Percentiles rank a stretch among this genome's conserved stretches.
Conservation (phyloP, 257 asterid species). For the Scutellaria barbata region DNA sequence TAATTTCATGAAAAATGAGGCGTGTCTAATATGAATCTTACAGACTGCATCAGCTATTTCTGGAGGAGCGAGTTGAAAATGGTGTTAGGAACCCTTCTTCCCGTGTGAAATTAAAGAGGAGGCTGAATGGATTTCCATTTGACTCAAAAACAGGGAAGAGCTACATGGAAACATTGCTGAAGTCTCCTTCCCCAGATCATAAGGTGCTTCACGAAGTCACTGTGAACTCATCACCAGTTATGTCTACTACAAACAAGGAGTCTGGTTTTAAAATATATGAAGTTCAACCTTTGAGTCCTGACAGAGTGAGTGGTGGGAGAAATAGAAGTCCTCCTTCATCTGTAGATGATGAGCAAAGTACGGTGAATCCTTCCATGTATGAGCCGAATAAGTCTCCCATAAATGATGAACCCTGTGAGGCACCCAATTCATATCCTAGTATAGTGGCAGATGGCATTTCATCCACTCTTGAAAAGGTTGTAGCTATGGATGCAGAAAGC, state of each 20-base stretch:
- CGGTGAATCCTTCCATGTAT: constrained; percentile 36
- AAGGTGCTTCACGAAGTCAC: constrained; percentile 61
- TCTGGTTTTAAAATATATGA: constrained; percentile 50
- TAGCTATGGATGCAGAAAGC: constrained; percentile 53
- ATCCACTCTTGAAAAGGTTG: constrained; percentile 50
- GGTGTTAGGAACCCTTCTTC: constrained; percentile 55
- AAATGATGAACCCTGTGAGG: constrained; percentile 37
- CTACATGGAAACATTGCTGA: constrained; percentile 81
- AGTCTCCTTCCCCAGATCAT: constrained; percentile 72
- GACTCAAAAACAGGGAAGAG: constrained; percentile 71
- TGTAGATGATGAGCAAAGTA: constrained; percentile 50
- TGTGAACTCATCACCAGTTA: constrained; percentile 43
- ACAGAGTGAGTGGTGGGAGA: constrained; percentile 47
- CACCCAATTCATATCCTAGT: constrained; percentile 42
- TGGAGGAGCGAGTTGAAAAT: constrained; percentile 81
- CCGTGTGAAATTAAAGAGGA: constrained; percentile 72
- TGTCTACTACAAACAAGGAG: constrained; percentile 44
- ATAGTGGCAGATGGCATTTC: constrained; percentile 45
- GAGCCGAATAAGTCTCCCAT: constrained; percentile 44
- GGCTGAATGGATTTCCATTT: constrained; percentile 88
- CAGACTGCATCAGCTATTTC: constrained; percentile 92
- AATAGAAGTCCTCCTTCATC: constrained; percentile 50
- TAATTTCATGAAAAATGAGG: constrained; percentile 21
- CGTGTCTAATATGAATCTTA: constrained; percentile 37
- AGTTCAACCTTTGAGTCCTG: constrained; percentile 48